Base-by-base conservation (phyloP, 2,329 filamentous ascomycete genomes). In the Hypoxylon sp. region DNA sequence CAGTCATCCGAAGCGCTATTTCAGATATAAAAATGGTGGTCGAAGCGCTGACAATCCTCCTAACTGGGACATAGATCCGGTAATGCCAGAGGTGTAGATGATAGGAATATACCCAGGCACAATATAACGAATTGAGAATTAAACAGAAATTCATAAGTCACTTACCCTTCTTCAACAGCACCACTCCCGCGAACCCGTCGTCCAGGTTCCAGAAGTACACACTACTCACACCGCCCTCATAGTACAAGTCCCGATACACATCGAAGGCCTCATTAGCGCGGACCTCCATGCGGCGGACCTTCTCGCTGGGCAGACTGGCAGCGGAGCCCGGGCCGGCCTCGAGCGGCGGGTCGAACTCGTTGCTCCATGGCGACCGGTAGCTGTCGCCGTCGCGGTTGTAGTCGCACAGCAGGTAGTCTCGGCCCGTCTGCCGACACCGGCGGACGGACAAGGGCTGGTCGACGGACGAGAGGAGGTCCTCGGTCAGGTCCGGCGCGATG, bases 321-420 rank as follows among this genome's bases (percentile, higher is more conserved):
- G 97, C 95, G 25, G 89, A 90, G 0, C 87, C 88, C 0, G 86
- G 88, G 68, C 89, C 88, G 11, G 85, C 87, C 27, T 77, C 79
- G 54, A 97, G 87, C 13, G 94, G 92, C 17, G 95, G 96, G 80
- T 98, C 94, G 81, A 99, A 99, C 82, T 97, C 92, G 83, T 98
- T 98, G 83, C 92, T 96, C 96, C 96, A 99, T n/a, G 96, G 96
- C 73, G 93, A 97, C 70, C 96, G 92, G 88, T 97, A 97, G 83
- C 92, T 97, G 84, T 98, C 95, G 70, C 96, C 96, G 82, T 99
- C 96, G 72, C 96, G 95, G 87, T 99, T 99, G 88, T 99, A 99
- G 88, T 99, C 96, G 86, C 96, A 99, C 77, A 98, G 92, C 57
- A 99, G 90, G 85, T 97, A 99, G 83, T 98, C 96, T 74, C 95